Evolutionary conservation across 805 yeast genomes (phyloP).

Genomic region (Lipomyces chichibuensis): DNA sequence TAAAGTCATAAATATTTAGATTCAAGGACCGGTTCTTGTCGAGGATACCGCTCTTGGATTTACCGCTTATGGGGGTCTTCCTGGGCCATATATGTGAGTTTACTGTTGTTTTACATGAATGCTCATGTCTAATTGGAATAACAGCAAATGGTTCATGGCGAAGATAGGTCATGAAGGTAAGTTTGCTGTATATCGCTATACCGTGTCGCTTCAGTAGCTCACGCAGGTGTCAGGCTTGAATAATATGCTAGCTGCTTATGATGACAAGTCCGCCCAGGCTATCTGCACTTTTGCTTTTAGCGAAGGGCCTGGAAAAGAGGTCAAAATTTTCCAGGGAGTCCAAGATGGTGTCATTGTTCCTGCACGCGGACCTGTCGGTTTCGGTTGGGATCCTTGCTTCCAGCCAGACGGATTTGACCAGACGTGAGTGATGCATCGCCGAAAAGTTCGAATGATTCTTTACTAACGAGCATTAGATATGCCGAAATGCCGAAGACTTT

Average conservation of each 20-base stretch:
- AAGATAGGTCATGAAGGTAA: conserved; percentile 63
- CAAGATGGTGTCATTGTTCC: conserved; percentile 70
- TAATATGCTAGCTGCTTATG: conserved; percentile 77
- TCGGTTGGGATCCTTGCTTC: conserved; percentile 95
- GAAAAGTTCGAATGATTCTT: background rate
- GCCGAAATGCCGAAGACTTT: conserved; percentile 82
- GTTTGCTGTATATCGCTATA: background rate
- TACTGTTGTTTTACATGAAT: background rate
- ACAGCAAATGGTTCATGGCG: conserved; percentile 80
- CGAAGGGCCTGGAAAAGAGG: conserved; percentile 74
- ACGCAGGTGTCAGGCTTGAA: conserved; percentile 55
- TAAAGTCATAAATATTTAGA: conserved; percentile 32
- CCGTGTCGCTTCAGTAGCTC: background rate
- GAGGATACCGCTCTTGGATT: conserved; percentile 94
- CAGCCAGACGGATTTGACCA: conserved; percentile 74
- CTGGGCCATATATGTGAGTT: conserved; percentile 79
- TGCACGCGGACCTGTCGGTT: conserved; percentile 74
- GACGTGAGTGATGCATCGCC: conserved; percentile 48
- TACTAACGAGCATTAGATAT: conserved; percentile 47
- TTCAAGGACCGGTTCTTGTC: conserved; percentile 81
- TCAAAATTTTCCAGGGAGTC: conserved; percentile 77
- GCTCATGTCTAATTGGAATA: background rate
- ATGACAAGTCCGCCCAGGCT: conserved; percentile 82
- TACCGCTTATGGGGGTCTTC: conserved; percentile 77
- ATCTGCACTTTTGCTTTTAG: conserved; percentile 92